Evolutionary conservation across 2,329 filamentous ascomycete genomes (phyloP).

Genomic region (Cytospora piceae): DNA sequence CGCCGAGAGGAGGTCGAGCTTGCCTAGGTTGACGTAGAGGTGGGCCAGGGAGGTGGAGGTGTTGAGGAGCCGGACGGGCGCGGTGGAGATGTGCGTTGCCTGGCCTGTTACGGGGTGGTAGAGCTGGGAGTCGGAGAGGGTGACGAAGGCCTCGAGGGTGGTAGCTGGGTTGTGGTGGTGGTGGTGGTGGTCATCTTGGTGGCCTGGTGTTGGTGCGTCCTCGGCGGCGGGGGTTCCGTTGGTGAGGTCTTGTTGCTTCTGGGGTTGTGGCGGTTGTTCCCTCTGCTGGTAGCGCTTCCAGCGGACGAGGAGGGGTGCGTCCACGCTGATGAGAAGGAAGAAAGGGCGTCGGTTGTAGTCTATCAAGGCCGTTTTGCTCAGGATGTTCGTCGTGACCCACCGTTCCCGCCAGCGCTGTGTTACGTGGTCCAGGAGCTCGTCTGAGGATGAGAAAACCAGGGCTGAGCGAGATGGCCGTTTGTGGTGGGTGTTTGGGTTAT

Average conservation of each 20-base stretch:
- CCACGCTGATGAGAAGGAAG: conserved; percentile 89
- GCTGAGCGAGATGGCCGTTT: conserved; percentile 28
- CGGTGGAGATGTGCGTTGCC: conserved; percentile 77
- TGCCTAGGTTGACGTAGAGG: conserved; percentile 72
- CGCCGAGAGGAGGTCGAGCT: conserved; percentile 76
- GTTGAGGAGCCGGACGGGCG: conserved; percentile 86
- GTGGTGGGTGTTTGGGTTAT: conserved; percentile 16
- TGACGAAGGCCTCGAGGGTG: conserved; percentile 60
- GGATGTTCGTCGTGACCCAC: conserved; percentile 86
- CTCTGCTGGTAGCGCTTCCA: conserved; percentile 72
- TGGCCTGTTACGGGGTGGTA: conserved; percentile 70
- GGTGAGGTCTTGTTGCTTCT: conserved; percentile 10
- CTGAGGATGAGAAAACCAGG: conserved; percentile 61
- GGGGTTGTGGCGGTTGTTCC: conserved; percentile 23
- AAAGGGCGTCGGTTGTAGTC: conserved; percentile 80
- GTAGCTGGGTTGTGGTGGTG: conserved; percentile 31
- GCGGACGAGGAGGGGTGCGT: conserved; percentile 82
- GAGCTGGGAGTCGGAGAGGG: conserved; percentile 71
- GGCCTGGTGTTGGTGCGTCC: conserved; percentile 6
- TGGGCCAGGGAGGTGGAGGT: conserved; percentile 72
- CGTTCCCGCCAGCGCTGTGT: conserved; percentile 81
- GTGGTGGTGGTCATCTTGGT: conserved; percentile 24
- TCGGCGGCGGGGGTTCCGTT: conserved; percentile 2
- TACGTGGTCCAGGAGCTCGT: conserved; percentile 79
- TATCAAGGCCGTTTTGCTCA: conserved; percentile 73